These are phyloP conservation scores for Sugiyamaella xylanicola DNA, from an alignment of 1,139 yeast genomes.

Conservation along the genomic window DNA sequence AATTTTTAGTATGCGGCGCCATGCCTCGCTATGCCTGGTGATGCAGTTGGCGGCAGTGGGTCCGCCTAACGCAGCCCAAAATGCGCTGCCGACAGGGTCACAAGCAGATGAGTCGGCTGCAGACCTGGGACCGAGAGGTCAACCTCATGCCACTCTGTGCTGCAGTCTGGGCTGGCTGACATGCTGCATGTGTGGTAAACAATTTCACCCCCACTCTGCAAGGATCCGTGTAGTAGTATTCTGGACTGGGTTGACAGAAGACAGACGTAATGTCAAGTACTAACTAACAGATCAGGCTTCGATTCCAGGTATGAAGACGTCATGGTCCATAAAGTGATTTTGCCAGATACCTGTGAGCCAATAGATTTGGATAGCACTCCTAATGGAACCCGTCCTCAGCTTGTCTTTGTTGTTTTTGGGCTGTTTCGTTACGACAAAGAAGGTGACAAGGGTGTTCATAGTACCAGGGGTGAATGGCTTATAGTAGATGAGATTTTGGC, in stretches of 20 bases:
- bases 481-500: slow-evolving; percentile 18
- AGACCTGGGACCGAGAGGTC: too few relatives aligned
- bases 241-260: too few relatives aligned
- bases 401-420: slow-evolving; percentile 18
- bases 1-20: background rate
- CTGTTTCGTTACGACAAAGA: slow-evolving; percentile 10
- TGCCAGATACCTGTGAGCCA: slow-evolving; percentile 18
- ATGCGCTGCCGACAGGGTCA: background rate
- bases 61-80: too few relatives aligned
- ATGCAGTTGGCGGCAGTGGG: too few relatives aligned
- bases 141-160: too few relatives aligned
- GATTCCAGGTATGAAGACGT: background rate
- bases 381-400: background rate
- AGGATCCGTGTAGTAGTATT: too few relatives aligned
- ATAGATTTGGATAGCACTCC: slow-evolving; percentile 4
- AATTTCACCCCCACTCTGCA: background rate
- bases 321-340: slow-evolving; percentile 11
- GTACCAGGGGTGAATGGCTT: slow-evolving; percentile 20
- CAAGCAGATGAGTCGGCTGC: background rate
- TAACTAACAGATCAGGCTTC: too few relatives aligned
- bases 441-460: slow-evolving; percentile 6
- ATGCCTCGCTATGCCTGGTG: too few relatives aligned
- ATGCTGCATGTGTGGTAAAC: too few relatives aligned
- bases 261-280: too few relatives aligned
- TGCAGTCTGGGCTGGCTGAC: too few relatives aligned